Conservation (phyloP, 2,329 filamentous ascomycete species). For the Gaeumannomyces tritici region DNA sequence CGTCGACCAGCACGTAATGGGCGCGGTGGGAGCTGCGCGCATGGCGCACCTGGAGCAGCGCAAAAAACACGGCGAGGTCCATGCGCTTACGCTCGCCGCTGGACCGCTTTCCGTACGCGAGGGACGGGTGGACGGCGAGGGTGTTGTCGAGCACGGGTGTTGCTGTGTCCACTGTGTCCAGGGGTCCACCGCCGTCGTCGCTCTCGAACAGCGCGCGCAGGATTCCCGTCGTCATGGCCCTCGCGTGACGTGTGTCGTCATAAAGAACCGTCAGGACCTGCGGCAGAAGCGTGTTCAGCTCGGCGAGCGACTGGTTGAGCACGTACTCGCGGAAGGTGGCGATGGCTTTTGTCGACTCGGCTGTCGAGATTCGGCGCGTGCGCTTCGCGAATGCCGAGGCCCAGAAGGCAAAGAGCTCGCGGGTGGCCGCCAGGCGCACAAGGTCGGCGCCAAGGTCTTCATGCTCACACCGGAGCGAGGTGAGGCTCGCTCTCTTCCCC, state of each 20-base stretch:
- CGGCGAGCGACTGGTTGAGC: constrained; percentile 15
- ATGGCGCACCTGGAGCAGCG: constrained; percentile 18
- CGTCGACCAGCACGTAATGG: constrained; percentile 22
- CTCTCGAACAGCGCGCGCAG: constrained; percentile 13
- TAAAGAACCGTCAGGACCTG: constrained; percentile 19
- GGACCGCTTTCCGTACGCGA: constrained; percentile 22
- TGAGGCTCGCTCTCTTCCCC: background rate
- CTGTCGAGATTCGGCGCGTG: background rate
- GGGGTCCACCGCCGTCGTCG: constrained; percentile 3
- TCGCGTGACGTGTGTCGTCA: constrained; percentile 16
- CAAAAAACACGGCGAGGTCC: constrained; percentile 23
- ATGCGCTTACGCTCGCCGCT: constrained; percentile 24
- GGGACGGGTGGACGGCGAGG: constrained; percentile 9
- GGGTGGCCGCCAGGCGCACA: background rate
- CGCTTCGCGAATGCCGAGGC: background rate
- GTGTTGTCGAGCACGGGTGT: constrained; percentile 13
- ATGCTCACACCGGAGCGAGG: background rate
- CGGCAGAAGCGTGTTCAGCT: constrained; percentile 17
- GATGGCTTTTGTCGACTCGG: constrained; percentile 5
- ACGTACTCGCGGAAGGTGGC: constrained; percentile 17
- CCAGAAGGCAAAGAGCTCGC: background rate
- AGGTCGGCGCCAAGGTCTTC: background rate
- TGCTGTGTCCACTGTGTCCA: background rate
- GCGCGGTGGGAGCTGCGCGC: constrained; percentile 18
- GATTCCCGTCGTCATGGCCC: constrained; percentile 14